These are phyloP conservation scores for Neurospora sp. DNA, from an alignment of 495 filamentous ascomycete genomes.

Conservation along the genomic window DNA sequence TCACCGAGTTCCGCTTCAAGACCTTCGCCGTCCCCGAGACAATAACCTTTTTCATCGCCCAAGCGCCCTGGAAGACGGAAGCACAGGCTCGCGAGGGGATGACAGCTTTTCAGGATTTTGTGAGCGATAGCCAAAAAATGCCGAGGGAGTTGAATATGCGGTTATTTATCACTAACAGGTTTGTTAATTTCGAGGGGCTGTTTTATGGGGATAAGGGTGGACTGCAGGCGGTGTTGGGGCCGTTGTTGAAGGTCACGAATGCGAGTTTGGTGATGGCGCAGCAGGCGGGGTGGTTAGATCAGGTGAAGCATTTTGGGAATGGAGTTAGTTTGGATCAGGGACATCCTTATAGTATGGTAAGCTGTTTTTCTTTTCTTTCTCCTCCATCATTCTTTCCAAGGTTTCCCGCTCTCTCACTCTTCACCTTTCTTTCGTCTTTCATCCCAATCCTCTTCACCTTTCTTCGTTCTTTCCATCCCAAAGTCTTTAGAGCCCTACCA, in stretches of 20 bases:
- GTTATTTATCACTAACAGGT: conserved; percentile 28
- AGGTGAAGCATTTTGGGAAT: conserved; percentile 33
- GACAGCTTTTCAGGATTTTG: conserved; percentile 31
- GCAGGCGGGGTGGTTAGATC: conserved; percentile 29
- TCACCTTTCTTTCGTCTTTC: conserved; percentile 7
- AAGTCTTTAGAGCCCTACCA: conserved; percentile 2
- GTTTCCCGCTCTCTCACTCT: background rate
- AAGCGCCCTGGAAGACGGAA: conserved; percentile 23
- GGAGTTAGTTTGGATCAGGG: conserved; percentile 28
- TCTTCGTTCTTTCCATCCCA: conserved; percentile 14
- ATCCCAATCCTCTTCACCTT: conserved; percentile 7
- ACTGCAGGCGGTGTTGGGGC: conserved; percentile 23
- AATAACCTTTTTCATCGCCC: conserved; percentile 32
- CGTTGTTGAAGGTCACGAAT: conserved; percentile 26
- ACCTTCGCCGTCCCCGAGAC: conserved; percentile 32
- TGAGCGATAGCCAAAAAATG: conserved; percentile 18
- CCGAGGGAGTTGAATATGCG: conserved; percentile 36
- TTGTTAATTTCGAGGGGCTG: conserved; percentile 34
- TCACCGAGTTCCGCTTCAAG: conserved; percentile 33
- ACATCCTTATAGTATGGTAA: conserved; percentile 16
- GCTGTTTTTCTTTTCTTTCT: no score
- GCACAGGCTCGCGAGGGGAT: conserved; percentile 17
- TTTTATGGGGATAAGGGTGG: conserved; percentile 31
- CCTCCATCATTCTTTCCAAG: background rate
- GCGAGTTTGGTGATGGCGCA: conserved; percentile 21